Base-by-base conservation (phyloP, 352 stramenopile species). In the Globisporangium takayamanum region DNA sequence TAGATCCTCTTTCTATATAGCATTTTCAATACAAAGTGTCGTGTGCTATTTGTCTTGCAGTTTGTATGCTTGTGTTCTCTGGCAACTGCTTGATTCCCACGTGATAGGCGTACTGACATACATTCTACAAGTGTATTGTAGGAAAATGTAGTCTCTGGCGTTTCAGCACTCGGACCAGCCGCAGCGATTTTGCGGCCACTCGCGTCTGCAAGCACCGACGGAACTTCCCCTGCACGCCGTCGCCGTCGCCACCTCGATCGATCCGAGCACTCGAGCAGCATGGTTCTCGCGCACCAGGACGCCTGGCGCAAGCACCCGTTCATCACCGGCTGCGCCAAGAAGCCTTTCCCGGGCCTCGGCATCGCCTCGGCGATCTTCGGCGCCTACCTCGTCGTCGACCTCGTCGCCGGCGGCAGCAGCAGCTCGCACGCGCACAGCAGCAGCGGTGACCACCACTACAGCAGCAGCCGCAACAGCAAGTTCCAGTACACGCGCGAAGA, bases 241-340 rank as follows among this genome's bases (percentile, higher is more conserved):
- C 33, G 33, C 18, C 15, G 33, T 12, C 33, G 33, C 33, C 16
- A 39, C 33, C 33, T 39, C 33, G 33, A 39, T 12, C 33, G 33
- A 39, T 12, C 33, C 33, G 33, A 39, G 33, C 20, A 33, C 33
- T 25, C 25, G 11, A 30, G 12, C 20, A 73, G 28, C 45, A 94
- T 94, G 84, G 84, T 94, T 76, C 77, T 94, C 70, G 75, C 80
- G 25, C 76, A 89, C 58, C 84, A 94, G 73, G 84, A 94, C 80
- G 84, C 84, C 55, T 94, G 84, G 84, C 72, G 84, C 61, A 92
- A 87, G 80, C 84, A 94, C 70, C 84, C 84, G 30, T 94, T 94
- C 77, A 86, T 94, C 69, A 57, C 64, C 45, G 73, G 74, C 62
- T 92, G 82, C 70, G 76, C 65, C 63, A 94, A 91, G 80, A 94